phyloP scores from a whole-genome alignment of 441 rosid species.

The Populus hybrid region DNA sequence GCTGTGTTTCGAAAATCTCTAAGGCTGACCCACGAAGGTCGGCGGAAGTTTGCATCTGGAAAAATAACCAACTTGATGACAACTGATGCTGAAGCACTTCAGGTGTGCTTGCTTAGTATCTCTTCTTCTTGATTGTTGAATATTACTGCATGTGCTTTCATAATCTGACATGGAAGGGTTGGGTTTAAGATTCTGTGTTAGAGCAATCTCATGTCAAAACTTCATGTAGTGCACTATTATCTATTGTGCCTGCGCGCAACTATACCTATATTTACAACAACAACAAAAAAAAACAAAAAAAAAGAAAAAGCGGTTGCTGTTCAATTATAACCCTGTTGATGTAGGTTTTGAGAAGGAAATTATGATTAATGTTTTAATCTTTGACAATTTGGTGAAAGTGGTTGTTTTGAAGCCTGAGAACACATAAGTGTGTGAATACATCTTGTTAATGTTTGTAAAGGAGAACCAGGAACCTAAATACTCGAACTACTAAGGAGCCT shows the following conservation, averaged over 20 bases:
- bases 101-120: constrained; percentile 45
- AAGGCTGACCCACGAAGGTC: constrained; percentile 90
- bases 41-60: constrained; percentile 82
- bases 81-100: constrained; percentile 95
- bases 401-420: background rate
- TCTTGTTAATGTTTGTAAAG: background rate
- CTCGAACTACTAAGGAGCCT: background rate
- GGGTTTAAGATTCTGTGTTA: background rate
- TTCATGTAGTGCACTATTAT: background rate
- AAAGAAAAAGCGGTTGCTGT: background rate
- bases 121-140: constrained; percentile 3
- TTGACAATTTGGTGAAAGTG: background rate
- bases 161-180: background rate
- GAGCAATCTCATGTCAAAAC: background rate
- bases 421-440: background rate
- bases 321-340: background rate
- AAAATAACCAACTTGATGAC: constrained; percentile 99
- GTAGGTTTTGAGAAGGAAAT: background rate
- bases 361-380: background rate
- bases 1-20: constrained; percentile 95
- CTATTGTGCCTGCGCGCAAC: background rate
- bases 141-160: background rate
- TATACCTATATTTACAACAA: too few relatives aligned
- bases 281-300: too few relatives aligned
- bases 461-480: background rate